These are phyloP conservation scores for Chlorella sp. DNA, from an alignment of 139 green algal species.

Conservation along the genomic window DNA sequence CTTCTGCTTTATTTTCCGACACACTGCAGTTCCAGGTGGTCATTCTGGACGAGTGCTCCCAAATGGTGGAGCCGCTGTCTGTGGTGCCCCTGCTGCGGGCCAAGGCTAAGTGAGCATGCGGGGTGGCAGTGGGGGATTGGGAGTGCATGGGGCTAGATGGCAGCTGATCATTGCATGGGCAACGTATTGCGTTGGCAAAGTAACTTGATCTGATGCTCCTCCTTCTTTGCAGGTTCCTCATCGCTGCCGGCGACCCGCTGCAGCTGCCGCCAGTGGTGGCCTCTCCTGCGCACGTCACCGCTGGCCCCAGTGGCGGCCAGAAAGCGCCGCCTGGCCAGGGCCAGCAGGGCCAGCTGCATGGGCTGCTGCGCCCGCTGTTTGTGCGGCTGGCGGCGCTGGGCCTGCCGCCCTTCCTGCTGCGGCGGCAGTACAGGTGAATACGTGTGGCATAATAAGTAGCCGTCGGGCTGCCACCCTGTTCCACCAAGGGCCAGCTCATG, in stretches of 20 bases:
- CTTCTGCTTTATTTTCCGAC: no score
- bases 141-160: no score
- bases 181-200: no score
- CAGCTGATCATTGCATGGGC: no score
- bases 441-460: no score
- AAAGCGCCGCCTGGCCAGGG: not conserved
- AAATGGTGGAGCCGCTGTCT: slow-evolving; percentile 87
- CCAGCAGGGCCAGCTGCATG: slow-evolving; percentile 35
- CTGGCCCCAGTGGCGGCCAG: not conserved
- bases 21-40: slow-evolving; percentile 70
- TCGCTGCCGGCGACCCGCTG: slow-evolving; percentile 84
- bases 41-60: slow-evolving; percentile 81
- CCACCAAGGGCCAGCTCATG: no score
- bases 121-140: no score
- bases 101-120: slow-evolving; percentile 50
- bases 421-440: slow-evolving; percentile 72
- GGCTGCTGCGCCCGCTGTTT: slow-evolving; percentile 81
- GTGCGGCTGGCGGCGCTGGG: slow-evolving; percentile 74
- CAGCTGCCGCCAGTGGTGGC: slow-evolving; percentile 87
- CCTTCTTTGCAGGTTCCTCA: slow-evolving; percentile 60
- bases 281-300: slow-evolving; percentile 48
- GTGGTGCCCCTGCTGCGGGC: slow-evolving; percentile 69
- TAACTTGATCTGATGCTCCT: not conserved
- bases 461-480: no score
- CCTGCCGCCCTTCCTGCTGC: slow-evolving; percentile 66